phyloP scores from a whole-genome alignment of 2,329 filamentous ascomycete genomes.

The Venturia asperata region DNA sequence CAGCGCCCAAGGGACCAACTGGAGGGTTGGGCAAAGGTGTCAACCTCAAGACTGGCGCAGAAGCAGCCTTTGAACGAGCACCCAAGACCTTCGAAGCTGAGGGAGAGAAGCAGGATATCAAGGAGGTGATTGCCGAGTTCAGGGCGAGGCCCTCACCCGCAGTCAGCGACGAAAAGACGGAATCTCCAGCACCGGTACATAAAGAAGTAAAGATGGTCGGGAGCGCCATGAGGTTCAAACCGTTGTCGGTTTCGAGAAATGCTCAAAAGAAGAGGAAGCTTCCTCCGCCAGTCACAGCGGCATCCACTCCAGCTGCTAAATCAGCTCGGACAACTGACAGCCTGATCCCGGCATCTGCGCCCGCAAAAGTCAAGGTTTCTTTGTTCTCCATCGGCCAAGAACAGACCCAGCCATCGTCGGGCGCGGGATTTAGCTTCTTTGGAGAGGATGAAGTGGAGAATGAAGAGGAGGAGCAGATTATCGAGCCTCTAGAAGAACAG shows the following conservation, averaged over 20 bases:
- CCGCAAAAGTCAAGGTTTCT: constrained; percentile 54
- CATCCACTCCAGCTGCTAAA: constrained; percentile 23
- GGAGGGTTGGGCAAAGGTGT: constrained; percentile 49
- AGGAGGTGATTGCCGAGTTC: constrained; percentile 28
- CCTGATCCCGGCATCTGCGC: constrained; percentile 21
- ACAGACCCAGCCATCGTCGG: constrained; percentile 27
- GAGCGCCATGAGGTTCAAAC: constrained; percentile 81
- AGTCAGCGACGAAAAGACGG: constrained; percentile 22
- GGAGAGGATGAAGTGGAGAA: constrained; percentile 15
- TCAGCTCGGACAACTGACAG: constrained; percentile 23
- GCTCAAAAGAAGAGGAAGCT: constrained; percentile 52
- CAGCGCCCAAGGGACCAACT: constrained; percentile 63
- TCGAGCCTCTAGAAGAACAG: not conserved
- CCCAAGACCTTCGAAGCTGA: constrained; percentile 21
- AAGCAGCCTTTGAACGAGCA: constrained; percentile 71
- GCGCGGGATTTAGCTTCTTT: constrained; percentile 11
- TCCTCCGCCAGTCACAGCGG: constrained; percentile 25
- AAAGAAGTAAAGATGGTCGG: constrained; percentile 58
- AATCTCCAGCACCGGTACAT: constrained; percentile 28
- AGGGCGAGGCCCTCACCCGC: constrained; percentile 24
- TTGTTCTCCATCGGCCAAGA: constrained; percentile 58
- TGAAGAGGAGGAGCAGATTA: constrained; percentile 13
- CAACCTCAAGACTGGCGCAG: constrained; percentile 73
- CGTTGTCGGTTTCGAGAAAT: constrained; percentile 74
- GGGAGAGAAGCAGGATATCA: constrained; percentile 30